These are phyloP conservation scores for Pichia deserticola DNA, from an alignment of 805 yeast species.

Conservation along the genomic window DNA sequence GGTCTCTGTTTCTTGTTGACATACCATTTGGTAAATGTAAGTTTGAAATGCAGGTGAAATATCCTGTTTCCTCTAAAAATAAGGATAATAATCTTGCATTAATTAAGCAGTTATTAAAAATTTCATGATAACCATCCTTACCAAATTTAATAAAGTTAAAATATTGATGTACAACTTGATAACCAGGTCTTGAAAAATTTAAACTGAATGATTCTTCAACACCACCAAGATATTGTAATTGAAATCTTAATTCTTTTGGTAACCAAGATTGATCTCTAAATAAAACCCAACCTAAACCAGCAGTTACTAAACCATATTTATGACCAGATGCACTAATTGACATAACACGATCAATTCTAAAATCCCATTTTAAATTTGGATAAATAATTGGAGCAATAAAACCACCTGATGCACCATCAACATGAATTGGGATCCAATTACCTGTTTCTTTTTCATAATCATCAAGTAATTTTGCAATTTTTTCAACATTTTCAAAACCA, in stretches of 20 bases:
- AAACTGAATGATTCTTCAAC: constrained; percentile 79
- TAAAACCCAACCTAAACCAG: constrained; percentile 89
- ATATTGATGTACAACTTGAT: constrained; percentile 84
- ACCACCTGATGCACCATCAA: constrained; percentile 92
- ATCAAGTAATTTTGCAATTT: constrained; percentile 57
- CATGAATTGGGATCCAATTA: constrained; percentile 70
- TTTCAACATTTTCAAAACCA: constrained; percentile 71
- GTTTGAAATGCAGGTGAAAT: constrained; percentile 67
- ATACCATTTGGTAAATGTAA: constrained; percentile 56
- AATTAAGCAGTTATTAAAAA: constrained; percentile 54
- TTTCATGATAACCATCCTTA: constrained; percentile 55
- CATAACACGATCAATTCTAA: constrained; percentile 64
- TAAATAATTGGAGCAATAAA: constrained; percentile 78
- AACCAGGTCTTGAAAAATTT: constrained; percentile 90
- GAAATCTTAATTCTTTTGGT: constrained; percentile 68
- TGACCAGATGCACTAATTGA: constrained; percentile 90
- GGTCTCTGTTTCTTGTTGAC: constrained; percentile 23
- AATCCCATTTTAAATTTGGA: constrained; percentile 81
- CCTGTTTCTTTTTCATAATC: constrained; percentile 64
- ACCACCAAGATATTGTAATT: constrained; percentile 80
- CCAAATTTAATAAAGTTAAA: constrained; percentile 72
- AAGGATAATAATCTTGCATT: constrained; percentile 66
- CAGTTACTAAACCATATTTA: constrained; percentile 84
- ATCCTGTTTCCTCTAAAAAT: constrained; percentile 56
- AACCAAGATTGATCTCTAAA: constrained; percentile 62